Conservation (phyloP, 345 rosid genomes). For the Rubroshorea leprosula region DNA sequence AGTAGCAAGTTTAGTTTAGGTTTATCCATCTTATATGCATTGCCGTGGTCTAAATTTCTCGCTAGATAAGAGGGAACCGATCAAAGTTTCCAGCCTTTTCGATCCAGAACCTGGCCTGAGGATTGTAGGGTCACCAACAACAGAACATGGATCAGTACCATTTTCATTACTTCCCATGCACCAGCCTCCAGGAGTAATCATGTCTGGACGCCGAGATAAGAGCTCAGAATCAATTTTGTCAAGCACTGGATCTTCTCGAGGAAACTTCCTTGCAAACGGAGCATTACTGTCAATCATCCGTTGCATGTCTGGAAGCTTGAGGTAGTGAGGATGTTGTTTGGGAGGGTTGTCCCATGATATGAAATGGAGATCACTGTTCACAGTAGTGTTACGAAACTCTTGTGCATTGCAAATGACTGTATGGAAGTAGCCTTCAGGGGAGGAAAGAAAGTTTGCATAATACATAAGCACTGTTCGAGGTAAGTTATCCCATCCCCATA, state of each 20-base stretch:
- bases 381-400: constrained; percentile 87
- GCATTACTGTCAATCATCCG: constrained; percentile 73
- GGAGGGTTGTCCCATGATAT: constrained; percentile 99
- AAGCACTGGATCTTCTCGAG: constrained; percentile 60
- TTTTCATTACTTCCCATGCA: constrained; percentile 66
- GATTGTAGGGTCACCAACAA: constrained; percentile 42
- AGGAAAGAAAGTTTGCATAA: constrained; percentile 84
- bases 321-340: constrained; percentile 86
- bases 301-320: constrained; percentile 52
- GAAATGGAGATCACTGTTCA: constrained; percentile 85
- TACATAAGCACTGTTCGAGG: constrained; percentile 87
- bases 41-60: constrained; percentile 72
- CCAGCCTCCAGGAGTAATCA: constrained; percentile 91
- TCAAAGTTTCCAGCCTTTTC: constrained; percentile 60
- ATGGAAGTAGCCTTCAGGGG: constrained; percentile 99
- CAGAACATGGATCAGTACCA: constrained; percentile 77
- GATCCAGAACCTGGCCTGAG: constrained; percentile 76
- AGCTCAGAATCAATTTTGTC: constrained; percentile 75
- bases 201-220: constrained; percentile 47
- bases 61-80: constrained; percentile 50
- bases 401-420: constrained; percentile 80
- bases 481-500: constrained; percentile 99
- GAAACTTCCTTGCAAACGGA: constrained; percentile 84
- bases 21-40: constrained; percentile 53
- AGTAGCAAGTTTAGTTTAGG: not conserved